Evolutionary conservation across 129 eudicot genomes (phyloP).

Genomic region (Artemisia annua): DNA sequence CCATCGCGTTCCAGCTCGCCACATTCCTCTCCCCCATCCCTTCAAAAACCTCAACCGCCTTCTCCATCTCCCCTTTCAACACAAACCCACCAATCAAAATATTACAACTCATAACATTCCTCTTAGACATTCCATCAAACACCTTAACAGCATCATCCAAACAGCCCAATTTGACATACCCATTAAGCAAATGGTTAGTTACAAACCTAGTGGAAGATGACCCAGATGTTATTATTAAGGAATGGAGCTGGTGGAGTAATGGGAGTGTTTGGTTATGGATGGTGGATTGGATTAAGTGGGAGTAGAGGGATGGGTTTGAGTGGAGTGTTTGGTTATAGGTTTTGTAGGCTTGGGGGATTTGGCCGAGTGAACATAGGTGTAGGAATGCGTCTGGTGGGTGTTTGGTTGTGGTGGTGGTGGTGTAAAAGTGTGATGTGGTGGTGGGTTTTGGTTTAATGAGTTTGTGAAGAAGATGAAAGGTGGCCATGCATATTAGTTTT

Average conservation of each 20-base stretch:
- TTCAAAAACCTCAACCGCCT: conserved; percentile 54
- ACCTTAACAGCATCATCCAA: conserved; percentile 34
- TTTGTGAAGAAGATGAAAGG: conserved; percentile 12
- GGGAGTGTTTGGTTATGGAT: conserved; percentile 39
- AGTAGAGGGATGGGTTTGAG: conserved; percentile 54
- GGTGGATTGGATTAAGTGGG: conserved; percentile 65
- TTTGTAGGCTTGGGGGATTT: conserved; percentile 57
- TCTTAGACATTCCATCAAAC: conserved; percentile 70
- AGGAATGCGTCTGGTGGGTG: conserved; percentile 31
- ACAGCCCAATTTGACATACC: conserved; percentile 56
- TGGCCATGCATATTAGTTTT: conserved; percentile 16
- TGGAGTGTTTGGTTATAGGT: conserved; percentile 42
- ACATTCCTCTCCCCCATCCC: conserved; percentile 68
- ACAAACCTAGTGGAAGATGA: conserved; percentile 52
- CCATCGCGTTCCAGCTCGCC: conserved; percentile 79
- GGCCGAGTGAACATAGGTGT: conserved; percentile 32
- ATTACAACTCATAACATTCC: conserved; percentile 71
- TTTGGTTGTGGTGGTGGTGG: conserved; percentile 21
- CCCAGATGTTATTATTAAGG: conserved; percentile 59
- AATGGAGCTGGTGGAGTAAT: conserved; percentile 68
- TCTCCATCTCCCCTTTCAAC: conserved; percentile 55
- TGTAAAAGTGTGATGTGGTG: conserved; percentile 12
- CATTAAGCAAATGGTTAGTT: conserved; percentile 61
- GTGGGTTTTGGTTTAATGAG: conserved; percentile 13
- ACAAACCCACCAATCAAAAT: conserved; percentile 67